Base-by-base conservation (phyloP, 257 asterid species). In the Prunella vulgaris region DNA sequence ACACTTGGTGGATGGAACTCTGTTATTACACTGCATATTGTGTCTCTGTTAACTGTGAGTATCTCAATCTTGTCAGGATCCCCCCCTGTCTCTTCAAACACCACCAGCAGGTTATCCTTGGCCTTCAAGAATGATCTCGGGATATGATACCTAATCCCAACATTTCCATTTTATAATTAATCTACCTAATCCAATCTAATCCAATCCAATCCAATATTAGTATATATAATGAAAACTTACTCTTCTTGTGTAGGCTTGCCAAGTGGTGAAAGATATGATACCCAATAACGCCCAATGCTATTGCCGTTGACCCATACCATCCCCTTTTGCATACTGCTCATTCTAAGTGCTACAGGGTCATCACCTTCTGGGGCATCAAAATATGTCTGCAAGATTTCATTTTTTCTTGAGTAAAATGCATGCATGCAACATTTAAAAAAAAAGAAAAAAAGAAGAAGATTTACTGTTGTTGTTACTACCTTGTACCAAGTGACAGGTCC, bases 221-320 rank as follows among this genome's bases (percentile, higher is more conserved):
- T n/a, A n/a, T 32, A 32, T 32, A n/a, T 24, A 3, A 0, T 8
- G 3, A 5, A 13, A 33, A 77, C 98, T 81, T 71, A 93, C 98
- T 89, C 97, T 28, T 82, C 77, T 80, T 94, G 99, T 32, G 88
- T 85, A 2, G 99, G 95, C 17, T 59, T 77, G 8, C 72, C 81
- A 4, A 86, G 76, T 20, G 96, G 90, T 10, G 96, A 86, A 54
- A 80, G 83, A 80, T 84, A 92, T 10, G 97, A 91, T 0, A 79
- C 79, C 99, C 99, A 94, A 40, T 87, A 94, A 0, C 99, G 98
- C 8, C 99, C 99, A 0, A 94, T 77, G 85, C 76, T 88, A 18
- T 10, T 69, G 15, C 98, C 99, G 6, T 94, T 94, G 3, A 94
- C 84, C 99, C 99, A 94, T 0, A 87, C 56, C 89, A 89, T 81